Evolutionary conservation across 1,139 yeast genomes (phyloP), one percentile per base, ranked within the genome.

Genomic region (Diutina mesorugosa): DNA sequence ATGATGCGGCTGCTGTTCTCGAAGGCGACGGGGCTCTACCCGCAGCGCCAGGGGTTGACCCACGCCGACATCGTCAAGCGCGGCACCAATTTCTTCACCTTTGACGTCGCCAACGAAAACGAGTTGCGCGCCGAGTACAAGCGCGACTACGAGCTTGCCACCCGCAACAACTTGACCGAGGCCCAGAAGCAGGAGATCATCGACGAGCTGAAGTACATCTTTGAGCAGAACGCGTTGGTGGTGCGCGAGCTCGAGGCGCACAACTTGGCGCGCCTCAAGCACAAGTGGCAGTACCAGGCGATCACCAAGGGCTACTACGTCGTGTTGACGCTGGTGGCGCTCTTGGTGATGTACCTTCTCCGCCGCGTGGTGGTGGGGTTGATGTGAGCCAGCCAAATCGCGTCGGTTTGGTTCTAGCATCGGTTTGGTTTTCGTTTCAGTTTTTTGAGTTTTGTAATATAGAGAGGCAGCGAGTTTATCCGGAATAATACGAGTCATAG

Each of bases 31-130:
- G 90, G 91, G 1, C 71, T 88, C 59, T 87, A 87, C 74, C 95
- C 95, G 5, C 83, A 83, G 61, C 80, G 84, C 57, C 79, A 80
- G 56, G 88, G 89, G 26, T 71, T 81, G 61, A 69, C 79, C 35
- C 83, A 82, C 58, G 85, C 78, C 55, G 89, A 87, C 58, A 78
- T 85, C 54, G 78, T 83, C 45, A 67, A 70, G 55, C 61, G 72
- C 64, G 95, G 91, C 18, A 82, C 90, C 5, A 85, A 86, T 67
- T 80, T 88, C 65, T 89, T 84, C 71, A 78, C 77, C 55, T 87
- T 87, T 64, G 87, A 85, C 60, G 87, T 81, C 35, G 83, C 82
- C 47, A 90, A 85, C 64, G 89, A 84, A 66, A 79, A 82, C 62
- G 73, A 77, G 57, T 77, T 88, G 61, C 78, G 95, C 65, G 69